Conservation (phyloP, 176 grass and related monocot species). For the Miscanthus lutarioriparius region DNA sequence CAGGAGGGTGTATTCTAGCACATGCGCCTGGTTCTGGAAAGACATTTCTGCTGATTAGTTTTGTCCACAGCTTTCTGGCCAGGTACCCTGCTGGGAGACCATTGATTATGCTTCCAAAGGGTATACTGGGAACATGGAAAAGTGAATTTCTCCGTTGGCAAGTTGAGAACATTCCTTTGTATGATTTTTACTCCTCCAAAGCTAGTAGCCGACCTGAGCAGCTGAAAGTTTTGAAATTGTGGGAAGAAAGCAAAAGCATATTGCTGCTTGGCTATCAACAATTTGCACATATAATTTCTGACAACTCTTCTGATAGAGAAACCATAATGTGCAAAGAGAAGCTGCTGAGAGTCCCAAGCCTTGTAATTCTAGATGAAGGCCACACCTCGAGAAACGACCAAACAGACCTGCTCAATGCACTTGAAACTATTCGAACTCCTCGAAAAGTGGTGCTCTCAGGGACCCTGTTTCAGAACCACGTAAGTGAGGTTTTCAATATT, state of each 20-base stretch:
- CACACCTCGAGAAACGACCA: constrained; percentile 83
- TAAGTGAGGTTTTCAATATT: constrained; percentile 88
- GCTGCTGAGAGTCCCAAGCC: constrained; percentile 63
- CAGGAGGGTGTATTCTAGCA: constrained; percentile 89
- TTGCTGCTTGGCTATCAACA: constrained; percentile 78
- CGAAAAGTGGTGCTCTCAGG: constrained; percentile 92
- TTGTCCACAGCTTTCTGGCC: constrained; percentile 77
- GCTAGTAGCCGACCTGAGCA: constrained; percentile 58
- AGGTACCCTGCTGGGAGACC: constrained; percentile 67
- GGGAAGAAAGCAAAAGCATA: constrained; percentile 74
- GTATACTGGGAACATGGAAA: constrained; percentile 76
- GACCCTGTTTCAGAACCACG: constrained; percentile 85
- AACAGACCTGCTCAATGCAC: constrained; percentile 65
- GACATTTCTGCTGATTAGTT: constrained; percentile 86
- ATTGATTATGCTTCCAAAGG: constrained; percentile 80
- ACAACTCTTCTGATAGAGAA: constrained; percentile 30
- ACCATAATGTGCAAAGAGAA: constrained; percentile 50
- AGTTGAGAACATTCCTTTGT: constrained; percentile 66
- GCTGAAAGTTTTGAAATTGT: constrained; percentile 64
- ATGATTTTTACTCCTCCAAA: constrained; percentile 79
- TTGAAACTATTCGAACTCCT: constrained; percentile 64
- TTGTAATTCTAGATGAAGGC: constrained; percentile 91
- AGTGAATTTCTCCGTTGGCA: constrained; percentile 79
- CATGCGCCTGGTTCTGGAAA: constrained; percentile 91
- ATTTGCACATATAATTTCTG: constrained; percentile 60